A percentile compares a stretch with the other conserved stretches of the same genome.
These are phyloP conservation scores for Xylariales sp. DNA, from an alignment of 2,329 filamentous ascomycete species.

Conservation along the genomic window DNA sequence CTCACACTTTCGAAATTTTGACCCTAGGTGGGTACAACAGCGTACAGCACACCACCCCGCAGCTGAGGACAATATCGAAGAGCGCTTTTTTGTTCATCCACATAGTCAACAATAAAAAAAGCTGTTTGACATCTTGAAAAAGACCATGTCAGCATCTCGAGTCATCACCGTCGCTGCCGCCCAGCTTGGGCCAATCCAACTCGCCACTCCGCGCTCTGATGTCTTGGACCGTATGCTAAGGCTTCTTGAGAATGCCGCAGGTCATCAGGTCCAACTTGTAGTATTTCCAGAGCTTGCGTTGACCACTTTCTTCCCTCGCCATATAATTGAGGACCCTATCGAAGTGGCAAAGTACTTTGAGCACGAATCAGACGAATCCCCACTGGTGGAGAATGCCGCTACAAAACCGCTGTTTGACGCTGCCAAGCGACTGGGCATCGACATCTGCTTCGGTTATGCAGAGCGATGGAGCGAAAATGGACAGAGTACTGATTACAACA, in stretches of 20 bases:
- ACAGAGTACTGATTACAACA: conserved; percentile 41
- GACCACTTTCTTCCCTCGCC: conserved; percentile 53
- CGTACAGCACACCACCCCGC: too few relatives aligned
- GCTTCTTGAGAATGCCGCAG: conserved; percentile 40
- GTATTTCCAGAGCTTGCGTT: conserved; percentile 52
- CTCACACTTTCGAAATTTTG: too few relatives aligned
- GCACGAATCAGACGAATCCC: conserved; percentile 29
- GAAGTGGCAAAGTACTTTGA: conserved; percentile 48
- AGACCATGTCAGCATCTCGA: conserved; percentile 4
- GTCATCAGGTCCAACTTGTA: conserved; percentile 41
- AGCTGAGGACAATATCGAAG: too few relatives aligned
- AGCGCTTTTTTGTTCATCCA: too few relatives aligned
- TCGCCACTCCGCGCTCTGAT: conserved; percentile 32
- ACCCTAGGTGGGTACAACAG: too few relatives aligned
- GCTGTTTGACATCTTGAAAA: not conserved
- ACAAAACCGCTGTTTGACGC: conserved; percentile 43
- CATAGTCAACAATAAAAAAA: too few relatives aligned
- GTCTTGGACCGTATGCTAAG: conserved; percentile 43
- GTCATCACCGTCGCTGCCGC: conserved; percentile 44
- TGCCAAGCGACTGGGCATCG: conserved; percentile 41
- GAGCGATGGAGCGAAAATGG: conserved; percentile 38
- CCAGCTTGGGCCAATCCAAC: conserved; percentile 45
- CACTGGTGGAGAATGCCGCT: conserved; percentile 33
- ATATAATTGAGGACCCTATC: conserved; percentile 37
- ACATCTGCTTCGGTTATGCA: conserved; percentile 49